Conservation (phyloP, 768 basidiomycete species). For the Lentinus tigrinus region DNA sequence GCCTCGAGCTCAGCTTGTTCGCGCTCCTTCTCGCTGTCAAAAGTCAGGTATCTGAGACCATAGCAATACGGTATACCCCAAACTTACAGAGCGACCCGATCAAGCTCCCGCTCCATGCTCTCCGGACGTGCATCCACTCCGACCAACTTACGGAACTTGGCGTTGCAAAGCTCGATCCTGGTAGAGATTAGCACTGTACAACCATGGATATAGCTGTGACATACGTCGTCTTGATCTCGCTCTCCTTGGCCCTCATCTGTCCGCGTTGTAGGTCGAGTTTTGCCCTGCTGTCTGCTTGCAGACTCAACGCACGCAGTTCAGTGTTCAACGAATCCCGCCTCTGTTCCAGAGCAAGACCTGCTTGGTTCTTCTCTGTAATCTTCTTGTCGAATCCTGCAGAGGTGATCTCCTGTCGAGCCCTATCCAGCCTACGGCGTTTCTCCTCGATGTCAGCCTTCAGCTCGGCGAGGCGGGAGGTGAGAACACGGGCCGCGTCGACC, state of each 20-base stretch:
- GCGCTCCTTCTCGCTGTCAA: conserved; percentile 62
- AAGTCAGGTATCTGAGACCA: neutral
- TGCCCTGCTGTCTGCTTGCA: conserved; percentile 81
- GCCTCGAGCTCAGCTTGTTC: conserved; percentile 51
- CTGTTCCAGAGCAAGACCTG: conserved; percentile 63
- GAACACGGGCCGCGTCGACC: conserved; percentile 54
- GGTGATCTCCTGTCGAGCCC: conserved; percentile 56
- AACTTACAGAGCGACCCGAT: conserved; percentile 55
- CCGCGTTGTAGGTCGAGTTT: conserved; percentile 71
- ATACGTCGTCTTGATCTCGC: conserved; percentile 69
- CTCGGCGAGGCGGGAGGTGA: conserved; percentile 53
- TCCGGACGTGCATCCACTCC: conserved; percentile 57
- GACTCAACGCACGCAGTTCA: conserved; percentile 69
- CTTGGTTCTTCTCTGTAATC: conserved; percentile 51
- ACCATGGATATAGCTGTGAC: conserved; percentile 24
- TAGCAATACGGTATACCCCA: neutral
- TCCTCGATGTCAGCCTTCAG: conserved; percentile 67
- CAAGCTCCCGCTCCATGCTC: conserved; percentile 74
- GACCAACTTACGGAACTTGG: conserved; percentile 65
- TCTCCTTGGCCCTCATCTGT: conserved; percentile 62
- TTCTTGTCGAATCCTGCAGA: conserved; percentile 64
- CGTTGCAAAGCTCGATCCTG: conserved; percentile 63
- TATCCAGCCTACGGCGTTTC: conserved; percentile 59
- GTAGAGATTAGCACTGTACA: neutral
- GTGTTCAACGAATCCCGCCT: conserved; percentile 64